Conservation (phyloP, 1,284 basidiomycete genomes). For the Wolfiporia cocos region DNA sequence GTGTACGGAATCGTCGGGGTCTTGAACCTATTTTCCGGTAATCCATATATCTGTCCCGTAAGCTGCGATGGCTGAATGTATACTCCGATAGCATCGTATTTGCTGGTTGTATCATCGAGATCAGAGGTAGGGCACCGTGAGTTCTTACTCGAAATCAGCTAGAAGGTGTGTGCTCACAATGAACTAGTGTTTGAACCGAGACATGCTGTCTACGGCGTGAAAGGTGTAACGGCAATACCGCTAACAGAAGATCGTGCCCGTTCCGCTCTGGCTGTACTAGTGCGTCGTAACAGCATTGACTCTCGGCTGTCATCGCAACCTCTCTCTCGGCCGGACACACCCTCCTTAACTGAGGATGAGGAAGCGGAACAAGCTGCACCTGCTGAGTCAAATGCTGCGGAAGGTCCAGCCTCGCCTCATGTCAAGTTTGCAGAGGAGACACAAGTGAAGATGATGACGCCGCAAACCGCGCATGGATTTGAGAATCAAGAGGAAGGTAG, state of each 20-base stretch:
- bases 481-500: conserved; percentile 13
- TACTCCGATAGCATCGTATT: conserved; percentile 63
- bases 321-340: conserved; percentile 8
- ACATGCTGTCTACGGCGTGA: conserved; percentile 58
- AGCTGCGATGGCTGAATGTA: no score
- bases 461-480: conserved; percentile 21
- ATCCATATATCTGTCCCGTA: conserved; percentile 19
- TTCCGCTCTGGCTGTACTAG: conserved; percentile 42
- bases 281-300: conserved; percentile 38
- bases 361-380: conserved; percentile 7
- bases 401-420: conserved; percentile 19
- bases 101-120: conserved; percentile 60
- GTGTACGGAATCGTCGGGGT: conserved; percentile 71
- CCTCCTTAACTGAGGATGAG: conserved; percentile 9
- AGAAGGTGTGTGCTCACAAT: no score
- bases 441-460: conserved; percentile 37
- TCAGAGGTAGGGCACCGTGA: conserved; percentile 56
- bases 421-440: conserved; percentile 44
- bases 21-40: conserved; percentile 64
- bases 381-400: conserved; percentile 1
- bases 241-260: conserved; percentile 54
- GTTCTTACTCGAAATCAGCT: no score
- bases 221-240: conserved; percentile 62
- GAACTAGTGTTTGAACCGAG: conserved; percentile 54
- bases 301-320: conserved; percentile 40